Percentiles rank a stretch among this genome's conserved stretches.
These are phyloP conservation scores for Dothideomycetidae sp. DNA, from an alignment of 2,329 filamentous ascomycete genomes.

Conservation along the genomic window DNA sequence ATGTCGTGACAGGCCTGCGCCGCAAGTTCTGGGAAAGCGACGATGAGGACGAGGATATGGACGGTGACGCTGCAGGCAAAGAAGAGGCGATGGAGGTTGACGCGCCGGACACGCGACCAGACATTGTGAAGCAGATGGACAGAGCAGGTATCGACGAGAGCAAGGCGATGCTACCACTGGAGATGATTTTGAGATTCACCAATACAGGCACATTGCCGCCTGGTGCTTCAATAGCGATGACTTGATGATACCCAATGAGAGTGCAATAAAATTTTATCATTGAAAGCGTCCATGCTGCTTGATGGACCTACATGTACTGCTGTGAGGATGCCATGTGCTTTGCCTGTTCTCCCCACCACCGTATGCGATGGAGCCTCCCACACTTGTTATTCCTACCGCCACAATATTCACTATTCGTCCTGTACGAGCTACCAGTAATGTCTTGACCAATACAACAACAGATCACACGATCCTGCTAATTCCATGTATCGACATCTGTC, in stretches of 20 bases:
- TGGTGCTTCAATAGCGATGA: neutral
- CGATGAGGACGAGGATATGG: slow-evolving; percentile 20
- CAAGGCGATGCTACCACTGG: slow-evolving; percentile 20
- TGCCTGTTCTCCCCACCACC: too few relatives aligned
- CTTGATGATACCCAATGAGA: slow-evolving; percentile 2
- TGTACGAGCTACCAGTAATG: too few relatives aligned
- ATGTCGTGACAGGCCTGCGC: slow-evolving; percentile 56
- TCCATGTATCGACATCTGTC: too few relatives aligned
- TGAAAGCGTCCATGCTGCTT: too few relatives aligned
- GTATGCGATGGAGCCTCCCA: too few relatives aligned
- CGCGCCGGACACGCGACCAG: slow-evolving; percentile 30
- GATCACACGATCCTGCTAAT: too few relatives aligned
- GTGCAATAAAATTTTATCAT: too few relatives aligned
- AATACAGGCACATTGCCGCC: slow-evolving; percentile 10
- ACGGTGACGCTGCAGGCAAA: slow-evolving; percentile 36
- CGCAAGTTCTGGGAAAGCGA: slow-evolving; percentile 28
- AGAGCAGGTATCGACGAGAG: slow-evolving; percentile 14
- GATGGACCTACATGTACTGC: too few relatives aligned
- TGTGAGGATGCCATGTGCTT: too few relatives aligned
- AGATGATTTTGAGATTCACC: slow-evolving; percentile 16
- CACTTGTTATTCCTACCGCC: too few relatives aligned
- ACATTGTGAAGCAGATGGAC: slow-evolving; percentile 12
- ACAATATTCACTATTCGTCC: too few relatives aligned
- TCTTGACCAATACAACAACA: too few relatives aligned
- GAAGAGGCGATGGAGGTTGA: slow-evolving; percentile 27